Evolutionary conservation across 1,284 basidiomycete species (phyloP).

Genomic region (Schizophyllum commune): DNA sequence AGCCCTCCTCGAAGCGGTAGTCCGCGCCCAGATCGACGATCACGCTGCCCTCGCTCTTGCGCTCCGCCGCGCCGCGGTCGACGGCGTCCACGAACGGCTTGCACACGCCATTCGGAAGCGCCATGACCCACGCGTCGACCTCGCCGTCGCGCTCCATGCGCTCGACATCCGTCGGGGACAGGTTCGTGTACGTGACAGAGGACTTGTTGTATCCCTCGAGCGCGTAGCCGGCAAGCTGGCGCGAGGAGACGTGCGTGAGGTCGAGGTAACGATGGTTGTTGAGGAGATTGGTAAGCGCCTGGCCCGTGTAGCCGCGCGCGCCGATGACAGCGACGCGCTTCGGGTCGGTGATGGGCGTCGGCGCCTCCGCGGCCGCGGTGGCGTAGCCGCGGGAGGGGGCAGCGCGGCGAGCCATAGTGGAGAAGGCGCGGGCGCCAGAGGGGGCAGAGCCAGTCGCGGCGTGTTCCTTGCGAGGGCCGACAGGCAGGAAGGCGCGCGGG

Average conservation of each 20-base stretch:
- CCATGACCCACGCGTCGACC: slow-evolving; percentile 97
- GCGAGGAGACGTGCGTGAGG: slow-evolving; percentile 92
- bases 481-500: slow-evolving; percentile 83
- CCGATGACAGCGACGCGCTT: slow-evolving; percentile 95
- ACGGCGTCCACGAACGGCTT: slow-evolving; percentile 98
- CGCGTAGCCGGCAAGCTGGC: slow-evolving; percentile 83
- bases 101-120: slow-evolving; percentile 93
- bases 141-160: slow-evolving; percentile 81
- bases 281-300: slow-evolving; percentile 82
- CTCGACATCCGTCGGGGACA: slow-evolving; percentile 72
- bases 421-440: slow-evolving; percentile 52
- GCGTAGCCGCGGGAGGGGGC: slow-evolving; percentile 56
- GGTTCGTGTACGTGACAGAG: slow-evolving; percentile 71
- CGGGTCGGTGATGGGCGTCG: slow-evolving; percentile 44
- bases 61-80: slow-evolving; percentile 56
- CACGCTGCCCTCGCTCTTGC: slow-evolving; percentile 50
- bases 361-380: slow-evolving; percentile 36
- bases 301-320: slow-evolving; percentile 93
- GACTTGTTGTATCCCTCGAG: slow-evolving; percentile 82
- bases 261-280: slow-evolving; percentile 82
- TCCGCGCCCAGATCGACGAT: slow-evolving; percentile 94
- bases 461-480: slow-evolving; percentile 55
- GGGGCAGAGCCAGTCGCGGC: slow-evolving; percentile 53
- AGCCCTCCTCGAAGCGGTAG: slow-evolving; percentile 89
- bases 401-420: slow-evolving; percentile 59